Evolutionary conservation across 2,329 filamentous ascomycete species (phyloP), one percentile per base, ranked within the genome.

Genomic region (Cytospora piceae): DNA sequence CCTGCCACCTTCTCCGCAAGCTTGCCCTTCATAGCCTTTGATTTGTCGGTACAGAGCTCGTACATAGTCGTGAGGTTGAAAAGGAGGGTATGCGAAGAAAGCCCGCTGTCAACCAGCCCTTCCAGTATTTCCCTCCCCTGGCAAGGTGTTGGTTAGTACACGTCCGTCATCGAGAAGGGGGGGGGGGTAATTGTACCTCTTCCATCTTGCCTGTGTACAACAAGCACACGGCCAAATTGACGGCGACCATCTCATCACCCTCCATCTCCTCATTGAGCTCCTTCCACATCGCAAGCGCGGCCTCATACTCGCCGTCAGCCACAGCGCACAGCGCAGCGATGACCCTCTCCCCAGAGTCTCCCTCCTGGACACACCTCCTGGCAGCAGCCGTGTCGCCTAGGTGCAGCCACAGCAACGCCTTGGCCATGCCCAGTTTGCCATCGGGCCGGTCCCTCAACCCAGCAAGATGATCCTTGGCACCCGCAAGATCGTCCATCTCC

Each of bases 31-130:
- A 90, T 77, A 15, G 83, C 83, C 58, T 86, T 82, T 52, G 92
- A 86, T 68, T 86, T 85, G 71, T 98, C 94, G 0, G 91, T 94
- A 74, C 91, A 95, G 9, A 98, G 83, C 77, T 98, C 95, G 74
- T 96, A 98, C 72, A 97, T 87, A 0, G 94, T 98, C 14, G 89
- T 88, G 15, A 99, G 78, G 74, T 98, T 98, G 78, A 97, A 96
- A 0, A 96, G 85, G 2, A 97, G 79, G 0, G 91, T 91, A 69
- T 91, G 89, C 65, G 94, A 97, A 0, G 87, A 85, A 51, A 86
- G 81, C 1, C 88, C 86, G 0, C 80, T 75, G 3, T 86, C 82
- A 0, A 93, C 81, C 14, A 96, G 78, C 0, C 79, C 77, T 72
- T 94, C 90, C 3, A 97, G 80, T 0, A 91, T 77, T 15, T 81